Evolutionary conservation across 257 asterid species (phyloP), one percentile per base, ranked within the genome.

Genomic region (Euphrasia confusa): DNA sequence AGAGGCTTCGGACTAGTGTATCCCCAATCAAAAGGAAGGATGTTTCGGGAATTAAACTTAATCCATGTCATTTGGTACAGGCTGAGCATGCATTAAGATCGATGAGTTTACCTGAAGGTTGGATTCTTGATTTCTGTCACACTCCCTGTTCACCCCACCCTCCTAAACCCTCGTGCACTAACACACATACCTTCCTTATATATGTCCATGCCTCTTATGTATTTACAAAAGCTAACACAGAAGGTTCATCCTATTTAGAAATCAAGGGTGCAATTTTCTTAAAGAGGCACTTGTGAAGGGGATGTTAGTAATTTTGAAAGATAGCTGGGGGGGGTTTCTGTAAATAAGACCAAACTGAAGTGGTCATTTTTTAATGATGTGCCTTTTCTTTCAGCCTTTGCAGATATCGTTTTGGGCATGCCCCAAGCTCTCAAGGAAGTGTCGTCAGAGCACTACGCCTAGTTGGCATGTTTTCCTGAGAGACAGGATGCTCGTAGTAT

Each of bases 71-170:
- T 68, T 71, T 92, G 74, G 32, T 70, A 13, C 80, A 79, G 56
- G 93, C 96, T 21, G 97, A 92, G 84, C 84, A 86, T 59, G 99
- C 99, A 2, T 73, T 92, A 45, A 80, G 86, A 18, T 66, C 87
- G 50, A 78, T 83, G 97, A 86, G 95, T 75, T 80, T 92, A 52
- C 98, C 98, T 0, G 89, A 84, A 88, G 96, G 96, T 91, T 37
- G 49, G 77, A 18, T 58, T 59, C 37, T 26, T 14, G 15, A 57
- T 53, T 50, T 70, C 55, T 54, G 17, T 45, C 50, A 24, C 30
- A 42, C 35, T 40, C 28, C 60, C 49, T 42, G 32, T 17, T 49
- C 40, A 30, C 30, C 11, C 58, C 14, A 21, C 14, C 53, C 54
- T 15, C 26, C 9, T 5, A 10, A 58, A 8, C 39, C 15, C 32